phyloP scores from a whole-genome alignment of 2,329 filamentous ascomycete genomes.

The Talaromyces sp. region DNA sequence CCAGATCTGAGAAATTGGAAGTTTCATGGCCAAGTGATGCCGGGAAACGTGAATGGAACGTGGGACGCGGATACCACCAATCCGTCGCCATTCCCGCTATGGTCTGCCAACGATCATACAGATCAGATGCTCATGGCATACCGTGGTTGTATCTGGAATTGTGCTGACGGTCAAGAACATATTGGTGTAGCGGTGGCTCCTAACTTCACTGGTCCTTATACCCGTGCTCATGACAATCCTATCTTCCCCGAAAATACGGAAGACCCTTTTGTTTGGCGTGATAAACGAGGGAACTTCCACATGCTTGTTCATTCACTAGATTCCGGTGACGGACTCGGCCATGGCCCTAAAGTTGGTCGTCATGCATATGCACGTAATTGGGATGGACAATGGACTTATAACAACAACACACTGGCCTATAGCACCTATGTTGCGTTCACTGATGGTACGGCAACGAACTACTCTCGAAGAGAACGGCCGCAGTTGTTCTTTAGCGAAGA shows the following conservation, averaged over 20 bases:
- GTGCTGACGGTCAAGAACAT: constrained; percentile 12
- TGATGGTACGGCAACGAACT: constrained; percentile 38
- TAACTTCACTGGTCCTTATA: constrained; percentile 17
- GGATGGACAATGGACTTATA: constrained; percentile 30
- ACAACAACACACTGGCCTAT: constrained; percentile 27
- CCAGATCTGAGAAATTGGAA: constrained; percentile 13
- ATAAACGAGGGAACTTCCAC: constrained; percentile 34
- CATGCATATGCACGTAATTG: constrained; percentile 29
- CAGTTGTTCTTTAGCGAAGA: constrained; percentile 48
- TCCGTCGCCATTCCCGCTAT: constrained; percentile 11
- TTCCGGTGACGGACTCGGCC: constrained; percentile 23
- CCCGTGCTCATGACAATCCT: constrained; percentile 16
- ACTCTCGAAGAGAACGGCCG: constrained; percentile 45
- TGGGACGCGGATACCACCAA: constrained; percentile 18
- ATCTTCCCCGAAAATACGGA: constrained; percentile 24
- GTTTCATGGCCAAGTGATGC: constrained; percentile 12
- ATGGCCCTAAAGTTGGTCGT: constrained; percentile 30
- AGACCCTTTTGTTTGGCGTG: constrained; percentile 34
- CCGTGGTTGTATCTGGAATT: constrained; percentile 16
- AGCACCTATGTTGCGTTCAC: constrained; percentile 29
- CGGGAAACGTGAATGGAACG: constrained; percentile 1
- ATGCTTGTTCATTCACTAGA: constrained; percentile 31
- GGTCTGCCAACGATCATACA: background rate
- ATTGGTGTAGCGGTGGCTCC: constrained; percentile 17
- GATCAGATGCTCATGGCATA: constrained; percentile 14